These are phyloP conservation scores for Phlyctochytrium arcticum DNA, from an alignment of 192 early-diverging fungal species.

Conservation along the genomic window DNA sequence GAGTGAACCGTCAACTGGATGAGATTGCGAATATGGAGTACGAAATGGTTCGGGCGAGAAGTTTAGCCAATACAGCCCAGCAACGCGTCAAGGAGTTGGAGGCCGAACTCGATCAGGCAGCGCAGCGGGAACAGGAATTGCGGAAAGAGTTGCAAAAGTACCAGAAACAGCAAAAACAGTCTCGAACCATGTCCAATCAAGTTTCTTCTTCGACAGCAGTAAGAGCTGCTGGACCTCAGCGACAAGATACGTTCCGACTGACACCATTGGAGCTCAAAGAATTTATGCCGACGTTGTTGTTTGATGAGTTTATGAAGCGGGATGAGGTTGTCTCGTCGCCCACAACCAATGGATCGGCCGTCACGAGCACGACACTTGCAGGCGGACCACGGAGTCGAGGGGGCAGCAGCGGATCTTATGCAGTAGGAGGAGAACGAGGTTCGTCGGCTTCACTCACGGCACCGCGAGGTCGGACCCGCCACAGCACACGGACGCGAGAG, in stretches of 20 bases:
- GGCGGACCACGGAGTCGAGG: background rate
- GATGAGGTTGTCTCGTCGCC: background rate
- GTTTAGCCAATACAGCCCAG: slow-evolving; percentile 4
- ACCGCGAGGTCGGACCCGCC: background rate
- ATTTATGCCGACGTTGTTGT: slow-evolving; percentile 5
- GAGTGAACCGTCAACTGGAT: slow-evolving; percentile 13
- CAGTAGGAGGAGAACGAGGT: background rate
- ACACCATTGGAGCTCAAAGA: slow-evolving; percentile 7
- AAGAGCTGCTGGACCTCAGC: background rate
- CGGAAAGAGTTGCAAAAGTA: background rate
- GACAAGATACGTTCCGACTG: background rate
- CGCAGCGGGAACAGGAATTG: background rate
- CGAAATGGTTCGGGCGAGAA: slow-evolving; percentile 13
- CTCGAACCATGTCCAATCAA: background rate
- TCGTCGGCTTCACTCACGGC: background rate
- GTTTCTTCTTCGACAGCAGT: background rate
- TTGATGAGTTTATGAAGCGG: slow-evolving; percentile 4
- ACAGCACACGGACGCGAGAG: background rate
- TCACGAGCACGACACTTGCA: no score
- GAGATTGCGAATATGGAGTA: slow-evolving; percentile 27
- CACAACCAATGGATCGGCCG: background rate
- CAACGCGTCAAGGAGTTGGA: slow-evolving; percentile 6
- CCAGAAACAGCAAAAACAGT: background rate
- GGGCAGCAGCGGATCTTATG: background rate
- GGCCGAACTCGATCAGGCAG: background rate